Conservation (phyloP, 495 filamentous ascomycete genomes). For the Echria macrotheca region DNA sequence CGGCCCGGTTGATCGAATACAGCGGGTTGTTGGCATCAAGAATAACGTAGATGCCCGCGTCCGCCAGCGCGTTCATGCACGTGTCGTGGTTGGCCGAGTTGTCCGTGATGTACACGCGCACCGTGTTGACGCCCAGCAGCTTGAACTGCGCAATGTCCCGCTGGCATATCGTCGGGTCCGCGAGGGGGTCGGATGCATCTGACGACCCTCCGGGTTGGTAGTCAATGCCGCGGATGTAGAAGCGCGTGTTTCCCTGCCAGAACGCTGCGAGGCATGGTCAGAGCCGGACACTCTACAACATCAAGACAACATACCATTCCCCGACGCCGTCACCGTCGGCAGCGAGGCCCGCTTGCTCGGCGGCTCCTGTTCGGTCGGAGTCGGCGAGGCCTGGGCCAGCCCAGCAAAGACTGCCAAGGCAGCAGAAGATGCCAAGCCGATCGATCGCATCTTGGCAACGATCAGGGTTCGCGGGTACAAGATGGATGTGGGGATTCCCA, state of each 20-base stretch:
- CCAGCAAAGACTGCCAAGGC: conserved; percentile 52
- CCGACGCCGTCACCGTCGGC: conserved; percentile 41
- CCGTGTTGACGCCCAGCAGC: conserved; percentile 81
- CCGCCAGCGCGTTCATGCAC: conserved; percentile 76
- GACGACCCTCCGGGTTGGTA: conserved; percentile 93
- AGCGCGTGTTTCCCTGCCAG: conserved; percentile 75
- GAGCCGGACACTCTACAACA: too few species aligned
- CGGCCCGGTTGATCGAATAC: conserved; percentile 74
- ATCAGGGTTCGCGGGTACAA: not conserved
- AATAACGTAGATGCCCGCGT: conserved; percentile 88
- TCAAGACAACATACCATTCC: conserved; percentile 47
- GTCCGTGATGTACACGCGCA: conserved; percentile 91
- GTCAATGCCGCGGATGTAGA: conserved; percentile 93
- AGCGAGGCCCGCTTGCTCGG: conserved; percentile 42
- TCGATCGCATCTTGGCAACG: conserved; percentile 15
- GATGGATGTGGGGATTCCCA: not conserved
- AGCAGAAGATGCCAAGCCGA: conserved; percentile 34
- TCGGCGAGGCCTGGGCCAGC: conserved; percentile 51
- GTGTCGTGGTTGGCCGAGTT: conserved; percentile 76
- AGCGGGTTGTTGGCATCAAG: conserved; percentile 62
- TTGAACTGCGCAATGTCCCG: conserved; percentile 83
- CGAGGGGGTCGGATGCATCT: conserved; percentile 70
- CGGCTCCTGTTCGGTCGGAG: conserved; percentile 53
- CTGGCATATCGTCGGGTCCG: conserved; percentile 62
- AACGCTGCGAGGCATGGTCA: conserved; percentile 60